These are phyloP conservation scores for Dimocarpus longan DNA, from an alignment of 345 rosid species.

Conservation along the genomic window DNA sequence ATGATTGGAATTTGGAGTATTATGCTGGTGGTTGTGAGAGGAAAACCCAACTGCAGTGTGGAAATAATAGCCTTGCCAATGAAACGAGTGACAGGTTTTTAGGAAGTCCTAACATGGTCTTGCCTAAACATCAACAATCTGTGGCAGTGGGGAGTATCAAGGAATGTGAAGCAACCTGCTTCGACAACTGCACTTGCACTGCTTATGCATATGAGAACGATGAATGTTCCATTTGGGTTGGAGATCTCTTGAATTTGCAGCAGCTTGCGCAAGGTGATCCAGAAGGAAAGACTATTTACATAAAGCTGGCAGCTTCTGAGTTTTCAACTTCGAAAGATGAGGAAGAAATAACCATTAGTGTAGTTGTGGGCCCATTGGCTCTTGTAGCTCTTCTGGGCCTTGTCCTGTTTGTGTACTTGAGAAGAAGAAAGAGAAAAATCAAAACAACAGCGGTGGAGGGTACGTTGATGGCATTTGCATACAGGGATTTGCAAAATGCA, in stretches of 20 bases:
- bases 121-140: conserved; percentile 3
- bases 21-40: conserved; percentile 31
- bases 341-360: conserved; percentile 42
- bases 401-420: conserved; percentile 30
- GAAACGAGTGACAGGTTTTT: conserved; percentile 21
- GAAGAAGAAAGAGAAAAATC: conserved; percentile 35
- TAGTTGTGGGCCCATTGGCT: conserved; percentile 39
- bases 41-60: conserved; percentile 14
- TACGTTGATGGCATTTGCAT: conserved; percentile 61
- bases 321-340: conserved; percentile 41
- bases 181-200: conserved; percentile 35
- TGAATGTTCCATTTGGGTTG: conserved; percentile 24
- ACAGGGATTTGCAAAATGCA: conserved; percentile 63
- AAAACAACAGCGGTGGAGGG: conserved; percentile 52
- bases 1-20: conserved; percentile 23
- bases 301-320: conserved; percentile 23
- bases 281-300: conserved; percentile 10
- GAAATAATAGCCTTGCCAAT: neutral
- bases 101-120: neutral
- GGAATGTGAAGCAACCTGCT: conserved; percentile 29
- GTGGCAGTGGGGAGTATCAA: neutral
- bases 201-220: conserved; percentile 28
- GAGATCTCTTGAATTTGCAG: conserved; percentile 1
- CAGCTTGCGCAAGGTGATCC: neutral
- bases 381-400: conserved; percentile 33